Evolutionary conservation across 2,329 filamentous ascomycete genomes (phyloP).

Genomic region (Talaromyces islandicus): DNA sequence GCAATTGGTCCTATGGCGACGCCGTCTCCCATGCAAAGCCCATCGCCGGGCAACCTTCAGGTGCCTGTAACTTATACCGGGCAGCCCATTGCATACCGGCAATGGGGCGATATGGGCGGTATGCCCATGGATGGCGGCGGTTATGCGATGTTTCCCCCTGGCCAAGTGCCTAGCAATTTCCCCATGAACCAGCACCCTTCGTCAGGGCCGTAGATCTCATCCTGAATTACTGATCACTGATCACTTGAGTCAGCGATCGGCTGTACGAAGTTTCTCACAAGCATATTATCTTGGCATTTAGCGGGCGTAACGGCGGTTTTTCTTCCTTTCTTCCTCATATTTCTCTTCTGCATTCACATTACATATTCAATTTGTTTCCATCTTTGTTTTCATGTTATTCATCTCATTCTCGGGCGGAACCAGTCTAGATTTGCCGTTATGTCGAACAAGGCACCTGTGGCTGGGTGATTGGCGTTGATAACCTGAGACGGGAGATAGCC

Average conservation of each 20-base stretch:
- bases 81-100: conserved; percentile 8
- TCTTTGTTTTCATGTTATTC: not conserved
- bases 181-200: conserved; percentile 15
- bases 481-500: not conserved
- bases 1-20: conserved; percentile 13
- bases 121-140: conserved; percentile 23
- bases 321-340: not conserved
- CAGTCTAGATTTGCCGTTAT: not conserved
- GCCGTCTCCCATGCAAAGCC: conserved; percentile 13
- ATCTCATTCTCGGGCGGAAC: not conserved
- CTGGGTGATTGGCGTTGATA: not conserved
- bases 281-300: not conserved
- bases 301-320: not conserved
- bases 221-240: not conserved
- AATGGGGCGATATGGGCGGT: conserved; percentile 4
- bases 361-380: not conserved
- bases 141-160: conserved; percentile 27
- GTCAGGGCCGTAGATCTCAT: conserved; percentile 14
- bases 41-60: conserved; percentile 20
- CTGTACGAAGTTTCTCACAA: not conserved
- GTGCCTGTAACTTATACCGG: conserved; percentile 20
- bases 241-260: not conserved
- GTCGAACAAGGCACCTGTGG: not conserved
- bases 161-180: conserved; percentile 11
- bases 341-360: not conserved